Percentiles rank a stretch among this genome's conserved stretches.
These are phyloP conservation scores for Thozetella sp. DNA, from an alignment of 495 filamentous ascomycete species.

Conservation along the genomic window DNA sequence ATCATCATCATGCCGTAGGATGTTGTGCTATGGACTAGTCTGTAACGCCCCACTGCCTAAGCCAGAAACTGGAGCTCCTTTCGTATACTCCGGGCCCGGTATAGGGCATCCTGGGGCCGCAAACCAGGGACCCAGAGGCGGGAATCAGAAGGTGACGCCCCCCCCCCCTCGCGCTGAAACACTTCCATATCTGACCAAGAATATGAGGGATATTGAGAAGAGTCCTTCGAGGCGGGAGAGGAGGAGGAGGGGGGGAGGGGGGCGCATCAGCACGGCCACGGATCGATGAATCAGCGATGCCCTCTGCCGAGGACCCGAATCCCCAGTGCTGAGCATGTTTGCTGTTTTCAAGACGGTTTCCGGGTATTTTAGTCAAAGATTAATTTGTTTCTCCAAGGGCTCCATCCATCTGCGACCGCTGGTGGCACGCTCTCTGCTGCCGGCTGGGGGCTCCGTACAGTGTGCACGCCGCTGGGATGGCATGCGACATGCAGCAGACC, in stretches of 20 bases:
- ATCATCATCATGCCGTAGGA: neutral
- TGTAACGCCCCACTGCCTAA: conserved; percentile 3
- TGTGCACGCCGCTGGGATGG: neutral
- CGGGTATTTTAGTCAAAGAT: conserved; percentile 1
- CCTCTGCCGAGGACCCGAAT: neutral
- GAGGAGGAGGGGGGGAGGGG: too few relatives aligned
- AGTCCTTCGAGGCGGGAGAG: too few relatives aligned
- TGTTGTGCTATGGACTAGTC: neutral
- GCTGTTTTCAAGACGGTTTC: neutral
- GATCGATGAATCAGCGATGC: too few relatives aligned
- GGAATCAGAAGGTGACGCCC: too few relatives aligned
- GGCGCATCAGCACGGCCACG: too few relatives aligned
- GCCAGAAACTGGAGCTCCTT: neutral
- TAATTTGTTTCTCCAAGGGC: neutral
- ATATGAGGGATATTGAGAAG: neutral
- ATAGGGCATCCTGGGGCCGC: too few relatives aligned
- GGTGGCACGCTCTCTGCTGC: neutral
- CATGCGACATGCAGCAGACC: too few relatives aligned
- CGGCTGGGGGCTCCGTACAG: neutral
- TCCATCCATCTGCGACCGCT: neutral
- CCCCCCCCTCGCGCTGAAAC: conserved; percentile 2
- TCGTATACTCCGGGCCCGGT: too few relatives aligned
- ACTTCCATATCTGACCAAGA: neutral
- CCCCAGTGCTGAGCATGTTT: neutral
- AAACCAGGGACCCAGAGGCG: too few relatives aligned